Evolutionary conservation across 164 flowering plant genomes (phyloP), one percentile per base, ranked within the genome.

Genomic region (Sextonia rubra): DNA sequence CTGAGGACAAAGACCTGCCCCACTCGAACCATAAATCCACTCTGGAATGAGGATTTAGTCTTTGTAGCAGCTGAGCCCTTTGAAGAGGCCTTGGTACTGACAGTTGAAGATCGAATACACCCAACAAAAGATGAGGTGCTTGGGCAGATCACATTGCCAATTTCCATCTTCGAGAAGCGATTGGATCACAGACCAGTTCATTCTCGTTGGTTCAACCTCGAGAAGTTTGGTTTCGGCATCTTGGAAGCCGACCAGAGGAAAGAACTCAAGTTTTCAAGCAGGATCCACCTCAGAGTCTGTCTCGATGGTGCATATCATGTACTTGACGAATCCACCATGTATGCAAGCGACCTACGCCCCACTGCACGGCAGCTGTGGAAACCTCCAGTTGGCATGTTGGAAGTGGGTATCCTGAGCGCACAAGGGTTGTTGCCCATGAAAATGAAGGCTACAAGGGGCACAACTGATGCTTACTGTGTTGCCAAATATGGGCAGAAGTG

Each of bases 221-320:
- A 92, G 70, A 86, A 77, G 62, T 86, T 80, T 63, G 91, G 93
- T 14, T 87, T 88, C 47, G 97, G 94, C 12, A 79, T 49, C 3
- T 18, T 87, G 73, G 94, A 90, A 71, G 89, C 74, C 32, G 92
- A 91, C 55, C 86, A 80, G 76, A 83, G 89, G 77, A 74, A 83
- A 25, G 93, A 90, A 75, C 87, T 74, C 49, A 90, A 86, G 68
- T 90, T 91, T 49, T 86, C 97, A 20, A 88, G 86, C 79, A 86
- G 95, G 71, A 63, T 92, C 69, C 95, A 90, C 73, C 80, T 90
- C 12, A 82, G 97, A 66, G 93, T 82, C 0, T 90, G 91, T 47
- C 90, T 90, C 2, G 97, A 92, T 49, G 97, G 97, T 26, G 97
- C 80, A 66, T 91, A 91, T 73, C 97, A 91, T 80, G 94, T 91